Percentiles rank a stretch among this genome's conserved stretches.
phyloP scores from a whole-genome alignment of 2,329 filamentous ascomycete genomes.

The Raffaelea arxii region DNA sequence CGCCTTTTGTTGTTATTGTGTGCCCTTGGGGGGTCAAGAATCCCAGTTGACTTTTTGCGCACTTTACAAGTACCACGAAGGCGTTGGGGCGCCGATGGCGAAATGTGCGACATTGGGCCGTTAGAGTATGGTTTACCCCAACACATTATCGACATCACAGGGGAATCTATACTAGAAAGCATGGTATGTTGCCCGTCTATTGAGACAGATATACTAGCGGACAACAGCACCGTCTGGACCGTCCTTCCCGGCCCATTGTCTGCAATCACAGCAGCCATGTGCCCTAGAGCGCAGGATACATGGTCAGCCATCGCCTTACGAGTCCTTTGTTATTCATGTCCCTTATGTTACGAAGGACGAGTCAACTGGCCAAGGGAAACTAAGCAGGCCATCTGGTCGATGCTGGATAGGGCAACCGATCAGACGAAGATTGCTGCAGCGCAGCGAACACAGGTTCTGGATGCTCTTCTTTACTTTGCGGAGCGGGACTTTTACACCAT shows the following conservation, averaged over 20 bases:
- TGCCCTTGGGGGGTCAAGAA: conserved; percentile 10
- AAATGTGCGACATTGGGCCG: conserved; percentile 16
- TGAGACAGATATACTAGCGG: neutral
- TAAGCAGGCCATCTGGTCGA: conserved; percentile 15
- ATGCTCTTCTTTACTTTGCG: conserved; percentile 20
- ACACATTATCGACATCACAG: conserved; percentile 13
- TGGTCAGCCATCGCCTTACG: conserved; percentile 14
- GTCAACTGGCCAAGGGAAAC: conserved; percentile 16
- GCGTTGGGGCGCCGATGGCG: conserved; percentile 17
- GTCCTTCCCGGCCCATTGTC: neutral
- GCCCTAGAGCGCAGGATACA: conserved; percentile 12
- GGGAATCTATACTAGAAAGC: conserved; percentile 12
- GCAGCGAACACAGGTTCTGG: conserved; percentile 15
- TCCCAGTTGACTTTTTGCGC: conserved; percentile 17
- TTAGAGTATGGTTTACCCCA: conserved; percentile 15
- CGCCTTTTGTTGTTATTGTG: conserved; percentile 17
- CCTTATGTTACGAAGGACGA: conserved; percentile 23
- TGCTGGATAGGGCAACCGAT: conserved; percentile 14
- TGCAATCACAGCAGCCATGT: neutral
- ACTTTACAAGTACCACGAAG: conserved; percentile 13
- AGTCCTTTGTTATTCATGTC: conserved; percentile 19
- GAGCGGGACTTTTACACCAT: conserved; percentile 20
- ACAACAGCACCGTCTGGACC: neutral
- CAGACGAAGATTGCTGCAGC: conserved; percentile 10
- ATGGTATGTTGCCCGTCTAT: neutral